Conservation (phyloP, 441 rosid species). For the Pelargonium fulgidum region DNA sequence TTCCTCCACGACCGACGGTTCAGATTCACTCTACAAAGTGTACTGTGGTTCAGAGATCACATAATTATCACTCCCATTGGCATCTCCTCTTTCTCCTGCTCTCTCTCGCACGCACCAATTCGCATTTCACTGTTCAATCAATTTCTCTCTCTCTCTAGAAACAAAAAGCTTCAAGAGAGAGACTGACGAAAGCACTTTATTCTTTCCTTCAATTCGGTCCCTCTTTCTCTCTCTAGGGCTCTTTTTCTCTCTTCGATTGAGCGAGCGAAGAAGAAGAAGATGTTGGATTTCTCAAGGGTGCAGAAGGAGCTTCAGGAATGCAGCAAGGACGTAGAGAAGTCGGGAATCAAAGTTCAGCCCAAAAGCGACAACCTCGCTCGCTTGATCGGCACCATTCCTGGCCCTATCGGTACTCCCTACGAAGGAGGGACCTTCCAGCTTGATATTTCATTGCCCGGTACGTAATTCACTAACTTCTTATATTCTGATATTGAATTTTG, state of each 20-base stretch:
- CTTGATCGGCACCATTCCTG: slow-evolving; percentile 77
- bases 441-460: slow-evolving; percentile 86
- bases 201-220: neutral
- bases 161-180: too few relatives aligned
- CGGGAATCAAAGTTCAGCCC: slow-evolving; percentile 69
- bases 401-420: slow-evolving; percentile 90
- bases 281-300: slow-evolving; percentile 81
- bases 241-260: too few relatives aligned
- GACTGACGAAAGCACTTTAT: neutral
- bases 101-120: too few relatives aligned
- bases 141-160: too few relatives aligned
- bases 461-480: neutral
- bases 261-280: slow-evolving; percentile 18
- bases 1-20: too few relatives aligned
- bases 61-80: too few relatives aligned
- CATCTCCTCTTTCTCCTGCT: too few relatives aligned
- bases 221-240: neutral
- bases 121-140: too few relatives aligned
- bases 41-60: too few relatives aligned
- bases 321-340: slow-evolving; percentile 59
- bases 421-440: slow-evolving; percentile 93
- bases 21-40: too few relatives aligned
- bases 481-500: too few relatives aligned
- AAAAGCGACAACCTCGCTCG: slow-evolving; percentile 69
- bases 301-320: slow-evolving; percentile 96